Conservation (phyloP, 371 early-diverging fungal species). For the Umbelopsis sp. region DNA sequence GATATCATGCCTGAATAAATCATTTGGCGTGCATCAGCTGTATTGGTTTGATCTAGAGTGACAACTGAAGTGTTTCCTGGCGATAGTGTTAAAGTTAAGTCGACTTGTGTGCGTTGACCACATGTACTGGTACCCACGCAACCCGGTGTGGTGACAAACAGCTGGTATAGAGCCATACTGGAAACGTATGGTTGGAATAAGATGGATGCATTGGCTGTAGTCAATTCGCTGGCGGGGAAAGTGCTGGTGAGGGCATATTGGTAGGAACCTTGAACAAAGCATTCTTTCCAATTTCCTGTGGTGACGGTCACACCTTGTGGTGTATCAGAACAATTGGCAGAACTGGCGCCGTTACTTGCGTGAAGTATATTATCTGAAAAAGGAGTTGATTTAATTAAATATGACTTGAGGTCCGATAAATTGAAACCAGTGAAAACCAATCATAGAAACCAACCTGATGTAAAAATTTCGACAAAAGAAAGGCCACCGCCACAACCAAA, state of each 20-base stretch:
- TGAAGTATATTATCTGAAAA: conserved; percentile 50
- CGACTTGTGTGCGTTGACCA: conserved; percentile 49
- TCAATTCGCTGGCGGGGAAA: conserved; percentile 38
- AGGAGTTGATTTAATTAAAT: too few species aligned
- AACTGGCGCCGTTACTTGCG: conserved; percentile 37
- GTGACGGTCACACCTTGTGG: conserved; percentile 26
- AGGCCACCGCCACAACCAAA: conserved; percentile 79
- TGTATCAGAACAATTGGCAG: conserved; percentile 27
- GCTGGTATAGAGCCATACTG: conserved; percentile 64
- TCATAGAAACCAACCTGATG: conserved; percentile 44
- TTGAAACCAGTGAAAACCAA: too few species aligned
- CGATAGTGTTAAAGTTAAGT: conserved; percentile 45
- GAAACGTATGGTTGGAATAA: conserved; percentile 62
- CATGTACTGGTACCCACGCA: conserved; percentile 67
- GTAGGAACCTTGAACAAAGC: conserved; percentile 42
- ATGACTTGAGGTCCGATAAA: too few species aligned
- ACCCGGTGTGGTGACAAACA: conserved; percentile 69
- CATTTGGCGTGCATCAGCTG: conserved; percentile 41
- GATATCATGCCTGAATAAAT: conserved; percentile 56
- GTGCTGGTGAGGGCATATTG: conserved; percentile 41
- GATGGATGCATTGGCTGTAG: conserved; percentile 45
- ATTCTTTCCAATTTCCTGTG: conserved; percentile 40
- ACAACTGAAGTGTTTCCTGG: conserved; percentile 38
- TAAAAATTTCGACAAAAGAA: conserved; percentile 66
- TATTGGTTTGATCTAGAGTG: conserved; percentile 47